Evolutionary conservation across 2,329 filamentous ascomycete genomes (phyloP).

Genomic region (Triangularia setosa): DNA sequence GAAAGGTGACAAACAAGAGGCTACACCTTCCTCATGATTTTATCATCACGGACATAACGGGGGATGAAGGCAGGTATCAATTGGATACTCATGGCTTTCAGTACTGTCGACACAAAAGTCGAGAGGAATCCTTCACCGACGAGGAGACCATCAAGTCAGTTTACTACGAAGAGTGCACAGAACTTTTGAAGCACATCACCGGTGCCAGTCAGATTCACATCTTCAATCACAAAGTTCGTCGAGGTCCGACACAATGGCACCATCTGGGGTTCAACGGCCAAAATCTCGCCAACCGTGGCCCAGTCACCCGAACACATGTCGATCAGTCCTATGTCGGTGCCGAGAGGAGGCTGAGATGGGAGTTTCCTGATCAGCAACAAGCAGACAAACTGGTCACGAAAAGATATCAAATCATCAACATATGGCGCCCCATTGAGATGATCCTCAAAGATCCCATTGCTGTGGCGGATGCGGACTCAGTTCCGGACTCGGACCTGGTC

Average conservation of each 20-base stretch:
- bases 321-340: conserved; percentile 28
- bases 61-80: conserved; percentile 37
- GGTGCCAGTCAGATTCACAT: conserved; percentile 27
- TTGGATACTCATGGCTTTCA: conserved; percentile 43
- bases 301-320: conserved; percentile 24
- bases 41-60: conserved; percentile 36
- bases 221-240: conserved; percentile 32
- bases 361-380: conserved; percentile 19
- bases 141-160: conserved; percentile 55
- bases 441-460: conserved; percentile 42
- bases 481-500: conserved; percentile 38
- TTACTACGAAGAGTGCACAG: conserved; percentile 71
- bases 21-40: conserved; percentile 39
- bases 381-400: conserved; percentile 27
- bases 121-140: conserved; percentile 40
- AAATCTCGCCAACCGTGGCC: conserved; percentile 50
- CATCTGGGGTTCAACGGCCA: conserved; percentile 55
- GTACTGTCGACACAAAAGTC: conserved; percentile 29
- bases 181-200: conserved; percentile 54
- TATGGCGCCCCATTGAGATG: conserved; percentile 47
- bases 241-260: conserved; percentile 46
- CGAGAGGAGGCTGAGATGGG: conserved; percentile 16
- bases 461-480: conserved; percentile 37
- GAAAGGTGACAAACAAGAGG: conserved; percentile 28
- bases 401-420: conserved; percentile 40